Evolutionary conservation across 2,329 filamentous ascomycete species (phyloP), one percentile per base, ranked within the genome.

Genomic region (Rhinocladiella similis): DNA sequence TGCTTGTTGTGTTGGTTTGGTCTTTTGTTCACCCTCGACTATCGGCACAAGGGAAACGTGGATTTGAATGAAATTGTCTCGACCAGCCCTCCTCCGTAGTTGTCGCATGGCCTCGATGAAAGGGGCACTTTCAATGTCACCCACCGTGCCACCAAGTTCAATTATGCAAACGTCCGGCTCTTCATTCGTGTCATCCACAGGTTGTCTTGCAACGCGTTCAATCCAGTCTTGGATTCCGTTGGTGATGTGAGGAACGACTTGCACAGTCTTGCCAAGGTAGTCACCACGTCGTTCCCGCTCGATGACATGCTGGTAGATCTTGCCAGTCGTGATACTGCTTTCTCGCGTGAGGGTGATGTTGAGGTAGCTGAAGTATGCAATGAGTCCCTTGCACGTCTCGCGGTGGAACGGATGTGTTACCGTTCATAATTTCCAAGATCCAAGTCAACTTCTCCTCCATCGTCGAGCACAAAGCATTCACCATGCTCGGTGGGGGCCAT

Each of bases 241-340:
- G 53, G 91, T 96, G 65, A 97, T 82, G 73, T 97, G 93, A 1
- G 93, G 93, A 4, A 97, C 91, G 36, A 95, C 88, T 73, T 97
- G 91, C 14, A 95, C 88, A 16, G 92, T 91, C 72, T 88, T 86
- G 63, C 93, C 93, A 12, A 97, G 83, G 68, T 96, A 97, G 70
- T 94, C 87, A 53, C 85, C 86, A 60, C 77, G 75, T 63, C 86
- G 78, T 74, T 88, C 85, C 60, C 84, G 85, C 68, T 91, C 84
- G 67, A 96, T 91, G 52, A 97, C 92, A 67, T 89, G 85, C 69
- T 90, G 82, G 76, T 97, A 97, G 65, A 97, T 91, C 79, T 97
- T 97, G 70, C 94, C 94, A 5, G 93, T 96, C 3, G 94, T 99
- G 74, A 99, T 96, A 75, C 97, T 97, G 79, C 93, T 91, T 66